Base-by-base conservation (phyloP, 1,284 basidiomycete species). In the Entoloma clypeatum region DNA sequence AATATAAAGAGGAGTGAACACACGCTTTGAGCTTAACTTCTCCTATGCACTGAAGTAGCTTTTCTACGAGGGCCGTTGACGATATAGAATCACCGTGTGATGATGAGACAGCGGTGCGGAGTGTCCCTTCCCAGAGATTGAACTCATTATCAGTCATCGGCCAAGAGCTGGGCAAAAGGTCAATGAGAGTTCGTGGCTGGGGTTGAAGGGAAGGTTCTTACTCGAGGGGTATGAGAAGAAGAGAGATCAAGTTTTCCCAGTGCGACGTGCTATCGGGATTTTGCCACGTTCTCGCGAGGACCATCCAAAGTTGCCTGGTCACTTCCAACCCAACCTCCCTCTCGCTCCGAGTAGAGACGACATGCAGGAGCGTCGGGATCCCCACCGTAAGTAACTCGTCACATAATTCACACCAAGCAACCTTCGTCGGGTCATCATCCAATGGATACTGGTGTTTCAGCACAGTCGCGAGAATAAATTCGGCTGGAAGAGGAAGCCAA, bases 211-310 rank as follows among this genome's bases (percentile, higher is more conserved):
- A 27, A 36, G 9, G 7, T 4, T 55, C 60, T 30, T 41, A 79
- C 77, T 65, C 58, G 32, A 76, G 51, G 4, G 77, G 72, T 36
- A 73, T 57, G 0, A 54, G 50, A 9, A 78, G 60, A 41, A 78
- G 65, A n/a, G 59, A 57, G 2, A 70, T 51, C 0, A 71, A 44
- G 27, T 68, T 63, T 35, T 60, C 51, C 70, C 68, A 72, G 41
- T 51, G 48, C 9, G 52, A 49, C 11, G 43, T 48, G 7, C 39
- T 42, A 31, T 48, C 46, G 2, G 44, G 28, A 5, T 48, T 42
- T 26, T 50, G 45, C 24, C 53, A 55, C 17, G 51, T 50, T 24
- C 48, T 53, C 1, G 59, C 62, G 7, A 65, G 36, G n/a, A 61
- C 45, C 2, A 25, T 41, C 68, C 68, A 70, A 10, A 68, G 45